Evolutionary conservation across 2,329 filamentous ascomycete species (phyloP).

Genomic region (Juglanconis oblonga): DNA sequence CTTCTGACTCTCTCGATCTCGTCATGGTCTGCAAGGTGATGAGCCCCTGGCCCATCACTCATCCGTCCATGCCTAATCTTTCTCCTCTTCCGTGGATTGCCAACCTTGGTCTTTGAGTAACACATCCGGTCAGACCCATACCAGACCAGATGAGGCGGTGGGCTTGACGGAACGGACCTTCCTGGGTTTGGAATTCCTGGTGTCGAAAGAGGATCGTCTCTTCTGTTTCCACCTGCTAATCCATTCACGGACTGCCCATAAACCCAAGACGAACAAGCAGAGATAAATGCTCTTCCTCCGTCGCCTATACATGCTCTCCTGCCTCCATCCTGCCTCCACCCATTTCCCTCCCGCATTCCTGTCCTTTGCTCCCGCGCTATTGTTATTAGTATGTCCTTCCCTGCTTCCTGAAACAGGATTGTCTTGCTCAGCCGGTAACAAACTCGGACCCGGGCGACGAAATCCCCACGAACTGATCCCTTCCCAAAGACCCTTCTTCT

Average conservation of each 20-base stretch:
- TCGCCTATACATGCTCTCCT: background rate
- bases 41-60: background rate
- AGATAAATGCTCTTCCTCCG: conserved; percentile 19
- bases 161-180: conserved; percentile 9
- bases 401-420: conserved; percentile 6
- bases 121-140: conserved; percentile 1
- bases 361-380: background rate
- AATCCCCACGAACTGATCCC: conserved; percentile 10
- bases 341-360: background rate
- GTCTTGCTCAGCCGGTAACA: background rate
- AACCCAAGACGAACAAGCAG: background rate
- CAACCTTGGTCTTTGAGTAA: background rate
- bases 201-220: background rate
- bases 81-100: background rate
- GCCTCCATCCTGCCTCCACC: background rate
- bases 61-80: conserved; percentile 2
- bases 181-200: conserved; percentile 3
- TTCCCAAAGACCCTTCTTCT: background rate
- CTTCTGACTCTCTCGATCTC: background rate
- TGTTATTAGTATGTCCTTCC: background rate
- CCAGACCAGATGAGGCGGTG: conserved; percentile 3
- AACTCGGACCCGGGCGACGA: background rate
- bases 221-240: background rate
- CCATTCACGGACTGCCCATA: background rate
- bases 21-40: background rate